phyloP scores from a whole-genome alignment of 2,329 filamentous ascomycete genomes.

The Scedosporium dehoogii region DNA sequence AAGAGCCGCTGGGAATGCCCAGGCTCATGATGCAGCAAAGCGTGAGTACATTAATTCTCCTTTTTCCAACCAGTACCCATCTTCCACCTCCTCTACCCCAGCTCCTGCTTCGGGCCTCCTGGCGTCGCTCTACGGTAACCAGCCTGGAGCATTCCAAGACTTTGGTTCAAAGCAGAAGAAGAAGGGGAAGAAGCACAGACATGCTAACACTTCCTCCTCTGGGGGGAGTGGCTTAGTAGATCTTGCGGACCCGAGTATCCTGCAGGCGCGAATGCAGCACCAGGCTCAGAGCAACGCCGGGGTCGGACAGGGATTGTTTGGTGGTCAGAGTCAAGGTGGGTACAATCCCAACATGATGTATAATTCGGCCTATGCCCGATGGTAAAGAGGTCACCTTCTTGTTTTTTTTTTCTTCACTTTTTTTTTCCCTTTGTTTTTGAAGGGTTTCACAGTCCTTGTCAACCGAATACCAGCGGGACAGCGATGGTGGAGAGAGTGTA shows the following conservation, averaged over 20 bases:
- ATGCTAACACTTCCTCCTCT: slow-evolving; percentile 99
- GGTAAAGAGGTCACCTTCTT: slow-evolving; percentile 35
- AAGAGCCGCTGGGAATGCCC: slow-evolving; percentile 55
- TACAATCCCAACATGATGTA: slow-evolving; percentile 87
- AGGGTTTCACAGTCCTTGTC: background rate
- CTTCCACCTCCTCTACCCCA: slow-evolving; percentile 70
- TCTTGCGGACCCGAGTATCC: slow-evolving; percentile 99
- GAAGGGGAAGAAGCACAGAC: slow-evolving; percentile 99
- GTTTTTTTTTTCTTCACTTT: background rate
- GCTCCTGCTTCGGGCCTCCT: slow-evolving; percentile 85
- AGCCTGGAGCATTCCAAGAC: slow-evolving; percentile 81
- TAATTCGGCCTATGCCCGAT: slow-evolving; percentile 58
- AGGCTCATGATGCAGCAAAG: slow-evolving; percentile 81
- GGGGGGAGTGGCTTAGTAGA: slow-evolving; percentile 98
- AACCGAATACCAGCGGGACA: slow-evolving; percentile 10
- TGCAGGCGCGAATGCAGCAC: slow-evolving; percentile 95
- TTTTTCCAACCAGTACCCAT: slow-evolving; percentile 78
- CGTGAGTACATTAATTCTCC: slow-evolving; percentile 97
- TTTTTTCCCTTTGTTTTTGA: background rate
- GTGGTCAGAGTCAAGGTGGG: slow-evolving; percentile 87
- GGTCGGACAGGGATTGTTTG: slow-evolving; percentile 83
- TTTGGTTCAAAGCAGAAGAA: slow-evolving; percentile 97
- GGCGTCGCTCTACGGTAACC: slow-evolving; percentile 82
- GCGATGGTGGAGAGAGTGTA: background rate
- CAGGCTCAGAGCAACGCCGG: slow-evolving; percentile 70